Percentiles rank a stretch among this genome's conserved stretches.
Conservation (phyloP, 2,329 filamentous ascomycete species). For the Gliomastix tumulicola region DNA sequence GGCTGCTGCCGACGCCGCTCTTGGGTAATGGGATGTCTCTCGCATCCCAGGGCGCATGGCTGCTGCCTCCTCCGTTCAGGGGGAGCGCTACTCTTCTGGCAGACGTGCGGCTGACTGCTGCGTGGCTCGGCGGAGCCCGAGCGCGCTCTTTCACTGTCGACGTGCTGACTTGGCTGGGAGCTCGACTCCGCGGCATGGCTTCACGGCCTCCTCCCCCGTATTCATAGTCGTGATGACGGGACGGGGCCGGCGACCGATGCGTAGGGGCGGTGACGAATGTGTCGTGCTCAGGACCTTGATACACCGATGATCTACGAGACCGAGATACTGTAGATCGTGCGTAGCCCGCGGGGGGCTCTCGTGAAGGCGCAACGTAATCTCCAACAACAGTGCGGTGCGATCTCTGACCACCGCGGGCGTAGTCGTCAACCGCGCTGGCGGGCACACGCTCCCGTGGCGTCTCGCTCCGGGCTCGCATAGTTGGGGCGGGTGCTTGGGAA, state of each 20-base stretch:
- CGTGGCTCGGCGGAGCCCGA: not conserved
- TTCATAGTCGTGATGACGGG: conserved; percentile 9
- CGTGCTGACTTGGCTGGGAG: conserved; percentile 1
- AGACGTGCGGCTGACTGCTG: not conserved
- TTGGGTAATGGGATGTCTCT: conserved; percentile 29
- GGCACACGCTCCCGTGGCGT: conserved; percentile 23
- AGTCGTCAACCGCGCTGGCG: too few relatives aligned
- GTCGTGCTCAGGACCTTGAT: conserved; percentile 15
- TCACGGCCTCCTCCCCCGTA: not conserved
- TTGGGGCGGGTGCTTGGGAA: conserved; percentile 17
- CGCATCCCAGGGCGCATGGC: conserved; percentile 8
- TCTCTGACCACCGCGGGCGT: too few relatives aligned
- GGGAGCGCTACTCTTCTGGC: conserved; percentile 3
- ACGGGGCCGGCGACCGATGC: conserved; percentile 25
- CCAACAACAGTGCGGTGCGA: too few relatives aligned
- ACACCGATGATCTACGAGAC: not conserved
- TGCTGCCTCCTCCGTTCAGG: conserved; percentile 13
- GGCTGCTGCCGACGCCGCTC: conserved; percentile 32
- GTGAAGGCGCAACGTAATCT: conserved; percentile 10
- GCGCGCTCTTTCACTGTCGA: not conserved
- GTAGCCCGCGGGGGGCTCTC: not conserved
- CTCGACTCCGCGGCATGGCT: not conserved
- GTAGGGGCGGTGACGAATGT: conserved; percentile 37
- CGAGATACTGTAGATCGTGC: not conserved
- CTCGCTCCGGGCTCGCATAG: conserved; percentile 33